These are phyloP conservation scores for Pleurotus giganteus DNA, from an alignment of 768 basidiomycete species.

Conservation along the genomic window DNA sequence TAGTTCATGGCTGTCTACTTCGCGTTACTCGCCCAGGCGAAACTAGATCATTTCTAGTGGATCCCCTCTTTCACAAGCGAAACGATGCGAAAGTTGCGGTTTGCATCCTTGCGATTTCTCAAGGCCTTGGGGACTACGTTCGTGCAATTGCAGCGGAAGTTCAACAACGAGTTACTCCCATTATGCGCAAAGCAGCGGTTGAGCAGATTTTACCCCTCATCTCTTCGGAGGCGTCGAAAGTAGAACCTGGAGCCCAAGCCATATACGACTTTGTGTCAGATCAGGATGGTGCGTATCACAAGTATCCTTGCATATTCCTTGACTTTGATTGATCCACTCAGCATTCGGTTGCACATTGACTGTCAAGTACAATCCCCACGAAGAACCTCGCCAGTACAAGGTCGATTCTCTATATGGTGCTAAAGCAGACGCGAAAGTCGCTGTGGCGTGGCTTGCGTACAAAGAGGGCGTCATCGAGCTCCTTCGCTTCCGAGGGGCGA, in stretches of 20 bases:
- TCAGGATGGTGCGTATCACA: constrained; percentile 42
- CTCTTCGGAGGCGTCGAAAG: constrained; percentile 41
- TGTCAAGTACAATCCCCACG: constrained; percentile 29
- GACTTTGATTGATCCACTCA: constrained; percentile 18
- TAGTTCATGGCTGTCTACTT: constrained; percentile 65
- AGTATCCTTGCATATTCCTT: neutral
- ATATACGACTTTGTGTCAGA: constrained; percentile 41
- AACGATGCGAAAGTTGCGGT: constrained; percentile 71
- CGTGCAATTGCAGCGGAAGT: constrained; percentile 39
- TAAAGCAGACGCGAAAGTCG: constrained; percentile 61
- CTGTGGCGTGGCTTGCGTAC: constrained; percentile 50
- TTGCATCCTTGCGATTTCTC: constrained; percentile 61
- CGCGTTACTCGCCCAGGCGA: constrained; percentile 53
- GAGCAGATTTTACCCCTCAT: constrained; percentile 46
- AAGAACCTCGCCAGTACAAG: constrained; percentile 40
- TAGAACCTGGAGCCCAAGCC: constrained; percentile 35
- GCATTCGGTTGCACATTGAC: constrained; percentile 55
- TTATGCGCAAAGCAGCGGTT: constrained; percentile 42
- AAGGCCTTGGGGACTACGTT: constrained; percentile 57
- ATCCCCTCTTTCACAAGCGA: constrained; percentile 58
- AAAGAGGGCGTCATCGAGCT: constrained; percentile 59
- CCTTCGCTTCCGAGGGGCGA: constrained; percentile 49
- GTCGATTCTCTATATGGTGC: constrained; percentile 50
- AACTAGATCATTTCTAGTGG: constrained; percentile 58
- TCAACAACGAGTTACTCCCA: constrained; percentile 44